phyloP scores from a whole-genome alignment of 192 early-diverging fungal genomes.

The Mortierella alpina region DNA sequence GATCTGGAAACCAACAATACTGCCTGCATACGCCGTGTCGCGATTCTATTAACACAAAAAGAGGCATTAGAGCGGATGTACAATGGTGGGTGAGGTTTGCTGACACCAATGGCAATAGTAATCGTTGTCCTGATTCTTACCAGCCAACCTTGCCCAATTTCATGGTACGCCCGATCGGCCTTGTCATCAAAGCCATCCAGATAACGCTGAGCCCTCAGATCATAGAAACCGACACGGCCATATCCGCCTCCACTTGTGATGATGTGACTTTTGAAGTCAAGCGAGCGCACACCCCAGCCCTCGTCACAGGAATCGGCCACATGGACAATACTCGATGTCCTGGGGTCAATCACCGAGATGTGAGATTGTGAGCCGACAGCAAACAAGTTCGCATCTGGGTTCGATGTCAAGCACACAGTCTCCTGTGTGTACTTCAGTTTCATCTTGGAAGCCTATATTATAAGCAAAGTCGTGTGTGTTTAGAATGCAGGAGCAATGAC shows the following conservation, averaged over 20 bases:
- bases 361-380: slow-evolving; percentile 57
- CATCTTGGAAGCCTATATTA: slow-evolving; percentile 21
- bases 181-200: slow-evolving; percentile 44
- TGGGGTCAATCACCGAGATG: slow-evolving; percentile 49
- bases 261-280: slow-evolving; percentile 58
- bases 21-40: slow-evolving; percentile 57
- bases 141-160: slow-evolving; percentile 65
- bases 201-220: slow-evolving; percentile 66
- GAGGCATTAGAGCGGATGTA: not conserved
- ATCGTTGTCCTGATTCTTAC: slow-evolving; percentile 12
- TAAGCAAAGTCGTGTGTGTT: not conserved
- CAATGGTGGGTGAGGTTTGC: not conserved
- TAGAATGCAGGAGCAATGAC: not conserved
- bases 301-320: slow-evolving; percentile 69
- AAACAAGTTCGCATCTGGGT: slow-evolving; percentile 37
- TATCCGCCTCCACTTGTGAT: slow-evolving; percentile 72
- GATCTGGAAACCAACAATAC: slow-evolving; percentile 62
- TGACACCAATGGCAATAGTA: not conserved
- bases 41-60: slow-evolving; percentile 28
- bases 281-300: slow-evolving; percentile 75
- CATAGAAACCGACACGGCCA: slow-evolving; percentile 74
- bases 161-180: slow-evolving; percentile 24
- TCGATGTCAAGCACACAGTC: slow-evolving; percentile 53
- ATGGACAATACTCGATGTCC: slow-evolving; percentile 53
- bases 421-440: slow-evolving; percentile 34